phyloP scores from a whole-genome alignment of 768 basidiomycete genomes.

The Agaricus blazei region DNA sequence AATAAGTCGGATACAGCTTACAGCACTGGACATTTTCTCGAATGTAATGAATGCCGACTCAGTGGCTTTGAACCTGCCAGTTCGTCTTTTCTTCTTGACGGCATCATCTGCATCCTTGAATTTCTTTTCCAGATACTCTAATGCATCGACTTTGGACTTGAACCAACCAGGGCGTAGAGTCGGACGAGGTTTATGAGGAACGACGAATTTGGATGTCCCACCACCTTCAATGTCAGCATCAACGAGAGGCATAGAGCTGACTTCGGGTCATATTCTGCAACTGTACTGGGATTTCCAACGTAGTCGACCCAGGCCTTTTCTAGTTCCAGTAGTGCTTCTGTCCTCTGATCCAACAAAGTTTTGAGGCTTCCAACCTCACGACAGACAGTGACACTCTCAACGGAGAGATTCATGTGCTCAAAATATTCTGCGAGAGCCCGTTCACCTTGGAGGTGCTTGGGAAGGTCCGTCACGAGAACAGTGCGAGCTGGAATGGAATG shows the following conservation, averaged over 20 bases:
- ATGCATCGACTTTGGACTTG: constrained; percentile 73
- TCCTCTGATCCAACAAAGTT: constrained; percentile 70
- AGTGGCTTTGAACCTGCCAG: constrained; percentile 75
- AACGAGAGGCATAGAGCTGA: constrained; percentile 39
- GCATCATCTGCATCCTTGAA: constrained; percentile 82
- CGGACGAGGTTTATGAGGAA: constrained; percentile 73
- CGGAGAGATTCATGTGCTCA: constrained; percentile 78
- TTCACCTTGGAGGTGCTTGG: constrained; percentile 81
- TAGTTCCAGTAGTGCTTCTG: constrained; percentile 70
- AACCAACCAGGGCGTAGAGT: constrained; percentile 75
- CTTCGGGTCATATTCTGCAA: constrained; percentile 76
- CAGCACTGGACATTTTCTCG: constrained; percentile 90
- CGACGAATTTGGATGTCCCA: constrained; percentile 49
- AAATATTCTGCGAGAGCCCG: constrained; percentile 89
- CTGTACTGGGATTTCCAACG: constrained; percentile 89
- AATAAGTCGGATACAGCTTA: constrained; percentile 31
- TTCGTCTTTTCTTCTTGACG: constrained; percentile 67
- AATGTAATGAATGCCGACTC: constrained; percentile 94
- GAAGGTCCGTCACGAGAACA: constrained; percentile 81
- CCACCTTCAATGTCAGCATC: constrained; percentile 53
- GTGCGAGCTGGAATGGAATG: constrained; percentile 94
- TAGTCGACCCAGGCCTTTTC: constrained; percentile 87
- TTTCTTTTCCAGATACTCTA: constrained; percentile 79
- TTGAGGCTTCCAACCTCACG: constrained; percentile 77
- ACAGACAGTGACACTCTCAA: constrained; percentile 90